Evolutionary conservation across 768 basidiomycete genomes (phyloP).

Genomic region (Pleurotus tuoliensis): DNA sequence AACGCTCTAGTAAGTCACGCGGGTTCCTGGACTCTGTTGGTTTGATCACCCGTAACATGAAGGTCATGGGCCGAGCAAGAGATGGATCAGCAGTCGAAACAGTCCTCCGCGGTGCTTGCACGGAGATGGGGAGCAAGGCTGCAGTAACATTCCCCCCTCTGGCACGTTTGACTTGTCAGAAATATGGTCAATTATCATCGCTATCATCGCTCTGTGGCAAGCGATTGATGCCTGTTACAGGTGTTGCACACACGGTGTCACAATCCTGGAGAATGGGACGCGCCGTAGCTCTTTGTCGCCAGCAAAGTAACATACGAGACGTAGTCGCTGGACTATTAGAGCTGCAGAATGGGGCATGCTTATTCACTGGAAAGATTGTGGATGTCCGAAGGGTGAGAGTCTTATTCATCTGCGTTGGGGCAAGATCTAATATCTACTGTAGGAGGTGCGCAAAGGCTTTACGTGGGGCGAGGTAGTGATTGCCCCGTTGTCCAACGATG

Average conservation of each 20-base stretch:
- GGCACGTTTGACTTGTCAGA: background rate
- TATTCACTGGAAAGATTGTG: conserved; percentile 61
- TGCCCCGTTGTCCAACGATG: conserved; percentile 24
- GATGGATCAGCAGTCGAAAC: conserved; percentile 40
- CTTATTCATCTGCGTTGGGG: background rate
- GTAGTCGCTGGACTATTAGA: conserved; percentile 24
- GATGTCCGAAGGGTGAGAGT: background rate
- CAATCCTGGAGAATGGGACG: conserved; percentile 62
- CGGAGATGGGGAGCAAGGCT: conserved; percentile 51
- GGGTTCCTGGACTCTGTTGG: background rate
- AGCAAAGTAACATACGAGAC: conserved; percentile 27
- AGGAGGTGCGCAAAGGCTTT: conserved; percentile 33
- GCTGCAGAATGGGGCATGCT: conserved; percentile 25
- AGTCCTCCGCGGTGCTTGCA: conserved; percentile 41
- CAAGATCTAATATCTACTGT: background rate
- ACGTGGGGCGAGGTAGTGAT: conserved; percentile 32
- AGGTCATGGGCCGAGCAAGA: conserved; percentile 42
- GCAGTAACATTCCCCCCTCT: conserved; percentile 41
- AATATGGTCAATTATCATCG: background rate
- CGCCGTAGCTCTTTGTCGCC: conserved; percentile 49
- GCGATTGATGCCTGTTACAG: conserved; percentile 25
- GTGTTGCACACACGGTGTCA: conserved; percentile 51
- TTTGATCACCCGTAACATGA: background rate
- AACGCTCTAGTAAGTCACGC: conserved; percentile 23
- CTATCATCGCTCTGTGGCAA: conserved; percentile 11